phyloP scores from a whole-genome alignment of 148 eudicot genomes.

The Nepenthes gracilis region DNA sequence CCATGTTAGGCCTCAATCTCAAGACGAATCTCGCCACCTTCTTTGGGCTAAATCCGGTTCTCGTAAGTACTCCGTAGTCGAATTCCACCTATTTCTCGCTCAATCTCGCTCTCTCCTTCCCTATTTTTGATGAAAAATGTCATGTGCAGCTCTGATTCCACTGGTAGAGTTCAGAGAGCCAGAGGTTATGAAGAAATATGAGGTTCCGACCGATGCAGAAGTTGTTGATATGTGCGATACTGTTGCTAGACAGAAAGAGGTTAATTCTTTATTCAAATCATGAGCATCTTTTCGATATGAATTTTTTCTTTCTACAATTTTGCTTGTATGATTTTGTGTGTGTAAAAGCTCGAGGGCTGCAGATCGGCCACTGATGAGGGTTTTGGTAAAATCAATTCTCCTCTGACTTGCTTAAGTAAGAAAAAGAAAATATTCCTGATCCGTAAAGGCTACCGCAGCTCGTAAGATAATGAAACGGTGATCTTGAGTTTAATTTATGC shows the following conservation, averaged over 20 bases:
- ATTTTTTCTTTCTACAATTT: too few species aligned
- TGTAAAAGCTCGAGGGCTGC: too few species aligned
- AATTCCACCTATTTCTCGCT: background rate
- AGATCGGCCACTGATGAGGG: too few species aligned
- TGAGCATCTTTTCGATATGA: too few species aligned
- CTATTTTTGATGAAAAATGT: background rate
- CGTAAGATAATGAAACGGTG: too few species aligned
- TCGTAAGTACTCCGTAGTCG: constrained; percentile 30
- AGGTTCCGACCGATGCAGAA: constrained; percentile 40
- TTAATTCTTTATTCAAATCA: background rate
- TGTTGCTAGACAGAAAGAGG: constrained; percentile 73
- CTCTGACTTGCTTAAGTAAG: too few species aligned
- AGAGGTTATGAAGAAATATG: constrained; percentile 61
- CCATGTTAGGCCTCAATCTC: constrained; percentile 39
- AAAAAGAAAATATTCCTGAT: too few species aligned
- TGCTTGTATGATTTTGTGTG: too few species aligned
- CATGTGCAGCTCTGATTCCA: constrained; percentile 61
- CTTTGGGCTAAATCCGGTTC: constrained; percentile 69
- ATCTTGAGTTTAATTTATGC: too few species aligned
- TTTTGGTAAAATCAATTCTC: too few species aligned
- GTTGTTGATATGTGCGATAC: constrained; percentile 75
- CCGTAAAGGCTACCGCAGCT: too few species aligned
- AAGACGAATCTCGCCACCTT: constrained; percentile 37
- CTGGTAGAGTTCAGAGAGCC: constrained; percentile 73
- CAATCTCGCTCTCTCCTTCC: background rate